A percentile compares a stretch with the other conserved stretches of the same genome.
Evolutionary conservation across 1,139 yeast genomes (phyloP).

Genomic region (Scheffersomyces insectosa): DNA sequence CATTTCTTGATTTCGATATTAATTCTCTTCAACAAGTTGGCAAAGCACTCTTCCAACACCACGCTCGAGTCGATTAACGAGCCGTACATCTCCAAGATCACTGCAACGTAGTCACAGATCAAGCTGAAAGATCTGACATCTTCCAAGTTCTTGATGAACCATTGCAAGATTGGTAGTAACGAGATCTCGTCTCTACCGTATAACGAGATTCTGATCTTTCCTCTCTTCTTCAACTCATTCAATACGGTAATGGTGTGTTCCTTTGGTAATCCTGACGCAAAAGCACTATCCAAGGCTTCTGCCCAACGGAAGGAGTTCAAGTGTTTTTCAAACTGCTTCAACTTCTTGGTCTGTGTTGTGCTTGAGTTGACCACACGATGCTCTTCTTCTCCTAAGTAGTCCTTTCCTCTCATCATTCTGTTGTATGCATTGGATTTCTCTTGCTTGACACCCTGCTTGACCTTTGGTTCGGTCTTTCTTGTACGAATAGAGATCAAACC

Average conservation of each 20-base stretch:
- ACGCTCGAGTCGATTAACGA: conserved; percentile 70
- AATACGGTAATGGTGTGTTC: conserved; percentile 80
- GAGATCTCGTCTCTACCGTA: conserved; percentile 83
- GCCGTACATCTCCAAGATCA: conserved; percentile 79
- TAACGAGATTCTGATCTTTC: conserved; percentile 78
- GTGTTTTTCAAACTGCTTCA: conserved; percentile 79
- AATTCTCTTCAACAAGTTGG: conserved; percentile 59
- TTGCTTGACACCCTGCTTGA: conserved; percentile 50
- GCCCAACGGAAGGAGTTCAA: conserved; percentile 88
- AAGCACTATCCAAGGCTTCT: conserved; percentile 88
- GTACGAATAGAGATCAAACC: conserved; percentile 90
- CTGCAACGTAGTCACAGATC: conserved; percentile 82
- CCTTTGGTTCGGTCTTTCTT: conserved; percentile 67
- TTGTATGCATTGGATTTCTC: conserved; percentile 56
- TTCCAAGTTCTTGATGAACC: conserved; percentile 76
- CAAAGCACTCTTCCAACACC: conserved; percentile 72
- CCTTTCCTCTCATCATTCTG: conserved; percentile 87
- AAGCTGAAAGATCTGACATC: conserved; percentile 77
- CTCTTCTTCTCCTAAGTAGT: conserved; percentile 87
- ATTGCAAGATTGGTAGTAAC: conserved; percentile 79
- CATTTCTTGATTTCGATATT: conserved; percentile 73
- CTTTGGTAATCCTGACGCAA: conserved; percentile 71
- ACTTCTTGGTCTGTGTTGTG: conserved; percentile 52
- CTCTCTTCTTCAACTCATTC: conserved; percentile 81
- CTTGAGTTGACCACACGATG: conserved; percentile 66